Conservation (phyloP, 768 basidiomycete species). For the Hortiboletus flavorubellus region DNA sequence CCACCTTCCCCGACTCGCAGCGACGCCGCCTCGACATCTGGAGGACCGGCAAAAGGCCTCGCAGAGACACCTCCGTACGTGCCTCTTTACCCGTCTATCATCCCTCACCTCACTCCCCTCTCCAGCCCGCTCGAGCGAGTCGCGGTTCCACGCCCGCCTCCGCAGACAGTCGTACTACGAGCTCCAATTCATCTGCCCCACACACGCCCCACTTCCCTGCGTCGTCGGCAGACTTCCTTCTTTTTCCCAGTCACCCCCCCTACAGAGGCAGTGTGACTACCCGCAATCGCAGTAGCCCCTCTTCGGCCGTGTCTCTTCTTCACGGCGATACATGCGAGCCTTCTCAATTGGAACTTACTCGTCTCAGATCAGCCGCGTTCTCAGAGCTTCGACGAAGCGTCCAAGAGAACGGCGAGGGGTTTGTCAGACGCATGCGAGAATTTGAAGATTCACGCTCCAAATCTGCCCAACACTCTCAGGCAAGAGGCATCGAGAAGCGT, state of each 20-base stretch:
- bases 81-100: background rate
- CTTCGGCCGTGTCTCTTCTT: conserved; percentile 17
- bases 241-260: conserved; percentile 34
- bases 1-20: conserved; percentile 37
- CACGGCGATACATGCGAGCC: conserved; percentile 22
- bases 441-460: conserved; percentile 55
- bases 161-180: conserved; percentile 27
- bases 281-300: conserved; percentile 19
- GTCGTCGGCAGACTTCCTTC: conserved; percentile 48
- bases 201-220: conserved; percentile 41
- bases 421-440: conserved; percentile 71
- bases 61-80: conserved; percentile 47
- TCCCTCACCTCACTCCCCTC: conserved; percentile 6
- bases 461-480: conserved; percentile 35
- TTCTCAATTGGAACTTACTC: conserved; percentile 35
- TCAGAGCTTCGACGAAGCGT: conserved; percentile 62
- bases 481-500: conserved; percentile 40
- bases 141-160: conserved; percentile 31
- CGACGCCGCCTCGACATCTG: conserved; percentile 54
- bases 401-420: conserved; percentile 60
- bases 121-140: conserved; percentile 19
- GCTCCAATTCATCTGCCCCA: conserved; percentile 26
- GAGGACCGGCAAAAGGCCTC: conserved; percentile 53
- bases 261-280: conserved; percentile 2
- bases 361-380: conserved; percentile 60